Percentiles rank a stretch among this genome's conserved stretches.
Conservation (phyloP, 768 basidiomycete genomes). For the Leccinum uliginosum region DNA sequence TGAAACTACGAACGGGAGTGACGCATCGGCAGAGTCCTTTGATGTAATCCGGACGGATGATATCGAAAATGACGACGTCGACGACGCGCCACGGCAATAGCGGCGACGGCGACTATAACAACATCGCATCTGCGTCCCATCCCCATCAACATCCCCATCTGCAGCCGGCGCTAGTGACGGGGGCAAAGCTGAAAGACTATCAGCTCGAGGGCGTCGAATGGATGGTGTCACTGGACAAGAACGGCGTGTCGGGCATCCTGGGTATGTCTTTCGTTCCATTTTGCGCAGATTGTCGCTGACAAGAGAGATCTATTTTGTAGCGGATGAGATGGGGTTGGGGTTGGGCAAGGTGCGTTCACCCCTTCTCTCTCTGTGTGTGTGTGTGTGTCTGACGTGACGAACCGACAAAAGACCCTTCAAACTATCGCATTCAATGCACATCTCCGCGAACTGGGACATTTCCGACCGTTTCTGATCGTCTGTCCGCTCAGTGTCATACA, state of each 20-base stretch:
- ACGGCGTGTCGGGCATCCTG: slow-evolving; percentile 77
- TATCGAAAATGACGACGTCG: no score
- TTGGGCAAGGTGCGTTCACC: slow-evolving; percentile 61
- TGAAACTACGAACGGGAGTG: slow-evolving; percentile 52
- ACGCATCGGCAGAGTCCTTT: slow-evolving; percentile 60
- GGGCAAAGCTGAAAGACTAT: slow-evolving; percentile 81
- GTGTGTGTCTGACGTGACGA: background rate
- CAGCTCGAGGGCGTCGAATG: slow-evolving; percentile 94
- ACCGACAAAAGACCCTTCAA: slow-evolving; percentile 71
- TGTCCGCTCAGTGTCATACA: slow-evolving; percentile 91
- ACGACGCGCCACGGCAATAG: no score
- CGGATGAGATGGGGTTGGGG: slow-evolving; percentile 98
- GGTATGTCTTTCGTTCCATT: slow-evolving; percentile 39
- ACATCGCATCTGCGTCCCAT: no score
- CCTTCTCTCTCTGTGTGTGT: background rate
- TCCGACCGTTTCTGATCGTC: slow-evolving; percentile 79
- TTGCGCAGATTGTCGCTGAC: slow-evolving; percentile 10
- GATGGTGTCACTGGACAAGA: slow-evolving; percentile 87
- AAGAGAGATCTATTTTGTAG: slow-evolving; percentile 34
- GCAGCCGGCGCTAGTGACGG: slow-evolving; percentile 80
- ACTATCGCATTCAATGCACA: slow-evolving; percentile 92
- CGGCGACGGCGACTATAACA: no score
- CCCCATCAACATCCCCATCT: no score
- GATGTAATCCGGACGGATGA: no score
- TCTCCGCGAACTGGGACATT: slow-evolving; percentile 67